These are phyloP conservation scores for Penicillium lividum DNA, from an alignment of 495 filamentous ascomycete species.

Conservation along the genomic window DNA sequence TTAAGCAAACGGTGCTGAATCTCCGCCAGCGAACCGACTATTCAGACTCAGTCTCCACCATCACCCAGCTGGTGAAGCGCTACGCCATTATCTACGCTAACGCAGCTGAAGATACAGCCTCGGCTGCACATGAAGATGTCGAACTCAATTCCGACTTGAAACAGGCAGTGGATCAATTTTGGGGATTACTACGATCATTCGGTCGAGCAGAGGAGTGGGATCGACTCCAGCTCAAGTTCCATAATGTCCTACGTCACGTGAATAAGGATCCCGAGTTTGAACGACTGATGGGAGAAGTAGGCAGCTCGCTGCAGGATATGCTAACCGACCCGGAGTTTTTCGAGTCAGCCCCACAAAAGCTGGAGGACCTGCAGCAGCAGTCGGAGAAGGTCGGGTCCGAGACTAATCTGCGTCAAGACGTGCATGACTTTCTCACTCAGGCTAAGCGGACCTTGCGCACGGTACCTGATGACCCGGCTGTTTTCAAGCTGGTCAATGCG, in stretches of 20 bases:
- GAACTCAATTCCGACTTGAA: constrained; percentile 73
- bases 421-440: constrained; percentile 73
- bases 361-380: constrained; percentile 69
- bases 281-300: constrained; percentile 67
- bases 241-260: constrained; percentile 70
- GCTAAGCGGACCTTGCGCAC: constrained; percentile 64
- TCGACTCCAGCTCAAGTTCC: constrained; percentile 62
- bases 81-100: constrained; percentile 78
- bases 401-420: constrained; percentile 66
- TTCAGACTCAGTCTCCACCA: constrained; percentile 76
- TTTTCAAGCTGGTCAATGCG: constrained; percentile 66
- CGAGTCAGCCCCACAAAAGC: constrained; percentile 66
- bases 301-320: constrained; percentile 72
- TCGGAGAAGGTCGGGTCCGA: constrained; percentile 62
- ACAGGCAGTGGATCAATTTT: constrained; percentile 73
- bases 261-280: constrained; percentile 84
- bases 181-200: constrained; percentile 74
- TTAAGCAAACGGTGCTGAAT: constrained; percentile 75
- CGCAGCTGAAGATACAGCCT: constrained; percentile 62
- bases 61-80: constrained; percentile 72
- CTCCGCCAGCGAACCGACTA: constrained; percentile 79
- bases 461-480: constrained; percentile 66
- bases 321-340: constrained; percentile 86
- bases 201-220: constrained; percentile 77
- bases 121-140: constrained; percentile 66